Conservation (phyloP, 768 basidiomycete genomes). For the Tephrocybe sp. region DNA sequence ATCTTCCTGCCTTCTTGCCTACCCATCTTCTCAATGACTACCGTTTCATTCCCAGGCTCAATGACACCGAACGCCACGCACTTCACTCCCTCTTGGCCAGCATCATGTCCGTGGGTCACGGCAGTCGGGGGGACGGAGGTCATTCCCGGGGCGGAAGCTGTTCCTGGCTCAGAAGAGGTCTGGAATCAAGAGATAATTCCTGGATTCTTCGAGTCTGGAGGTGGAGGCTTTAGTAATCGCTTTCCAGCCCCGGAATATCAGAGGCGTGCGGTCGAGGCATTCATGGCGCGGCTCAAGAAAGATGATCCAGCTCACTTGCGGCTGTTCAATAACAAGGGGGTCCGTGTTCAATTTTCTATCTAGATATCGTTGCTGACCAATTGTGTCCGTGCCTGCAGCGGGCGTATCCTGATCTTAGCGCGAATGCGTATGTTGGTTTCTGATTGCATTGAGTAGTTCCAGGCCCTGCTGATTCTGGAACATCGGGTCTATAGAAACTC, state of each 20-base stretch:
- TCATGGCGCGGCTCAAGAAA: conserved; percentile 31
- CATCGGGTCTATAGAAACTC: conserved; percentile 8
- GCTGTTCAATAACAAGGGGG: conserved; percentile 31
- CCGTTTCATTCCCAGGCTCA: conserved; percentile 23
- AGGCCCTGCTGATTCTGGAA: background rate
- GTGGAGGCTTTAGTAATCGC: conserved; percentile 35
- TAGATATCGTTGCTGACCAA: background rate
- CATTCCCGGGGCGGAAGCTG: conserved; percentile 30
- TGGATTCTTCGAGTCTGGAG: conserved; percentile 34
- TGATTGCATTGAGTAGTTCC: conserved; percentile 9
- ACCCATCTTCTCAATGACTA: background rate
- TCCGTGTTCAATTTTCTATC: conserved; percentile 11
- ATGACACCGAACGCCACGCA: conserved; percentile 31
- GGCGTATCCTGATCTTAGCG: conserved; percentile 36
- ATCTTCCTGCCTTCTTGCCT: background rate
- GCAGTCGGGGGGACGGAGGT: conserved; percentile 47
- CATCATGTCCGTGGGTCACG: conserved; percentile 43
- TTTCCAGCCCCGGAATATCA: conserved; percentile 44
- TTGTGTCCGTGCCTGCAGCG: conserved; percentile 18
- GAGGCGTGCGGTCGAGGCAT: conserved; percentile 29
- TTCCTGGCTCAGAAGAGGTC: conserved; percentile 27
- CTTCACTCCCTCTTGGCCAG: conserved; percentile 50
- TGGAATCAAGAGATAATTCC: conserved; percentile 28
- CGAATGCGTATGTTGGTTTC: conserved; percentile 32
- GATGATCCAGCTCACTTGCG: conserved; percentile 22